phyloP scores from a whole-genome alignment of 345 rosid species.

The Gossypium rotundifolium region DNA sequence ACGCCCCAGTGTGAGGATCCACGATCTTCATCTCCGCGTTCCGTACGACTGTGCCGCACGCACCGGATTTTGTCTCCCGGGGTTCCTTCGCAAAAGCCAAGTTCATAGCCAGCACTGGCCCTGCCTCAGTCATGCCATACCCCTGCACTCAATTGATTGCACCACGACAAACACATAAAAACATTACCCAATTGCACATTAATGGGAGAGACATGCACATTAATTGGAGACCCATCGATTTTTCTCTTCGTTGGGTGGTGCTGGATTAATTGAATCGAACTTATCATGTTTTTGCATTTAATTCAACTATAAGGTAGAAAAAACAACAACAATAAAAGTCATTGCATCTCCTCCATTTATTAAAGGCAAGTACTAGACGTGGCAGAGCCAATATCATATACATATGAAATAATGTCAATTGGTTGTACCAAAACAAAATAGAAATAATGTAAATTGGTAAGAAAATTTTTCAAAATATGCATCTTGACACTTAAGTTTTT shows the following conservation, averaged over 20 bases:
- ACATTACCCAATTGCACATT: no score
- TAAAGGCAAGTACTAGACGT: background rate
- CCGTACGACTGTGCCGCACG: constrained; percentile 56
- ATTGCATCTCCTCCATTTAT: background rate
- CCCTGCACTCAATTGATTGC: constrained; percentile 27
- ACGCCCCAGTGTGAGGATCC: constrained; percentile 41
- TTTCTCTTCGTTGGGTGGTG: background rate
- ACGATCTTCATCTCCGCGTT: constrained; percentile 67
- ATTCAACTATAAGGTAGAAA: background rate
- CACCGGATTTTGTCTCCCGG: constrained; percentile 44
- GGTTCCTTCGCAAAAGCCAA: constrained; percentile 55
- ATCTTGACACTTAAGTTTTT: background rate
- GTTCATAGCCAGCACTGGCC: constrained; percentile 53
- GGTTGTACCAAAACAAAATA: no score
- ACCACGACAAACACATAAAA: background rate
- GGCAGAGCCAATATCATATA: background rate
- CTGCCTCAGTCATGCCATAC: constrained; percentile 74
- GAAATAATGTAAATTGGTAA: background rate
- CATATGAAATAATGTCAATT: background rate
- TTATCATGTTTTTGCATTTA: background rate
- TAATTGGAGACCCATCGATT: background rate
- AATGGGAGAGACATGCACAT: no score
- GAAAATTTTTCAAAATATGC: background rate
- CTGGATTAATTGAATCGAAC: background rate
- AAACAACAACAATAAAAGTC: background rate